Evolutionary conservation across 2,329 filamentous ascomycete genomes (phyloP).

Genomic region (Myriosclerotinia duriaeana): DNA sequence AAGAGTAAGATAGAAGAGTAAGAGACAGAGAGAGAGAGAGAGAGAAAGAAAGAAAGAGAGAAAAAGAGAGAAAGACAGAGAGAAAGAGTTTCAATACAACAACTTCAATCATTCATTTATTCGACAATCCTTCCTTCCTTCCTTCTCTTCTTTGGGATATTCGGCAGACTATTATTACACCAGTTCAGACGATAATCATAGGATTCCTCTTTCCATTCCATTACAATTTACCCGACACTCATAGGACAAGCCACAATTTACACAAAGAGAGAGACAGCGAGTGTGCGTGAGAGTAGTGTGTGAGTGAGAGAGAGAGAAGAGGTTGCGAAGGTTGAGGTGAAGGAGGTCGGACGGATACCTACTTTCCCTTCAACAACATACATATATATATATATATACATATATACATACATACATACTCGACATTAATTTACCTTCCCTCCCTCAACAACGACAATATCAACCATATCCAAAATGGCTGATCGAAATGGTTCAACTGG

Average conservation of each 20-base stretch:
- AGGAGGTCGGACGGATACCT: not conserved
- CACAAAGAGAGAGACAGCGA: not conserved
- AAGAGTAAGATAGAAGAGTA: not conserved
- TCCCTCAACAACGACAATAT: conserved; percentile 2
- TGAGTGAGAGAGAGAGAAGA: conserved; percentile 5
- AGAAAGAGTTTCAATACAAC: not conserved
- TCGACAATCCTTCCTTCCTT: not conserved
- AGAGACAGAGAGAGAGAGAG: not conserved
- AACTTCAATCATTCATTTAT: not conserved
- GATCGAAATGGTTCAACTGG: conserved; percentile 32
- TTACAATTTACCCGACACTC: not conserved
- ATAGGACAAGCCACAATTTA: not conserved
- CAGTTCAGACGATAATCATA: not conserved
- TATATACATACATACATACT: not conserved
- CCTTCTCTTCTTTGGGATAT: not conserved
- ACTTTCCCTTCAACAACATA: not conserved
- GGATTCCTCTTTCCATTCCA: not conserved
- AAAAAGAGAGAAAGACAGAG: not conserved
- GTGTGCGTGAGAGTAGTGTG: not conserved
- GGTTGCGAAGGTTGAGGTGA: conserved; percentile 12
- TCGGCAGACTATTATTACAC: not conserved
- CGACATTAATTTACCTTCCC: not conserved
- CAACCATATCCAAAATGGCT: conserved; percentile 30
- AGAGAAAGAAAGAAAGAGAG: not conserved
- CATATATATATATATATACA: not conserved